Percentiles rank a stretch among this genome's conserved stretches.
Evolutionary conservation across 2,329 filamentous ascomycete species (phyloP).

Genomic region (Graphiopsis chlorocephala): DNA sequence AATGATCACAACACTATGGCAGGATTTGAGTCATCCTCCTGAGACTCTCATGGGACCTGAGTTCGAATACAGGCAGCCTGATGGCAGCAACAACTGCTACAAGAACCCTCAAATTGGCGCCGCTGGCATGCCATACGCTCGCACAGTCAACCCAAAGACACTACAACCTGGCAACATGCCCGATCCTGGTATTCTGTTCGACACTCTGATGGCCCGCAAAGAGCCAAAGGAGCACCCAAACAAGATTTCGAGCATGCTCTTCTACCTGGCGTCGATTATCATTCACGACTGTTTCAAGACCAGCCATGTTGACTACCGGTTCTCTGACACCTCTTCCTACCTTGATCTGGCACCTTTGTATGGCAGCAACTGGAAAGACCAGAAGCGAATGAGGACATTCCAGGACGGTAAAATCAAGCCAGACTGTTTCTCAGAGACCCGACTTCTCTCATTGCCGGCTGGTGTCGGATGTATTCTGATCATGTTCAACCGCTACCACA

Average conservation of each 20-base stretch:
- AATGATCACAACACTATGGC: slow-evolving; percentile 48
- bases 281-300: slow-evolving; percentile 64
- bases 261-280: slow-evolving; percentile 70
- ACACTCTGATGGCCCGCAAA: slow-evolving; percentile 63
- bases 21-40: slow-evolving; percentile 49
- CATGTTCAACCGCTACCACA: slow-evolving; percentile 75
- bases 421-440: slow-evolving; percentile 66
- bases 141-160: slow-evolving; percentile 59
- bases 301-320: slow-evolving; percentile 59
- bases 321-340: slow-evolving; percentile 69
- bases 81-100: slow-evolving; percentile 56
- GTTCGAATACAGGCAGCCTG: slow-evolving; percentile 48
- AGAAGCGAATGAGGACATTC: slow-evolving; percentile 63
- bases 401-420: slow-evolving; percentile 68
- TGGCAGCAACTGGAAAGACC: slow-evolving; percentile 65
- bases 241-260: slow-evolving; percentile 71
- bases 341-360: slow-evolving; percentile 72
- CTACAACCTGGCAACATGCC: slow-evolving; percentile 60
- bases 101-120: slow-evolving; percentile 62
- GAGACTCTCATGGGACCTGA: slow-evolving; percentile 43
- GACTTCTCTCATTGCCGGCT: slow-evolving; percentile 64
- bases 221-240: slow-evolving; percentile 65
- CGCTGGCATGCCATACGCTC: slow-evolving; percentile 66
- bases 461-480: slow-evolving; percentile 67
- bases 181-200: slow-evolving; percentile 65